phyloP scores from a whole-genome alignment of 495 filamentous ascomycete species.

The Parmelia sp. region DNA sequence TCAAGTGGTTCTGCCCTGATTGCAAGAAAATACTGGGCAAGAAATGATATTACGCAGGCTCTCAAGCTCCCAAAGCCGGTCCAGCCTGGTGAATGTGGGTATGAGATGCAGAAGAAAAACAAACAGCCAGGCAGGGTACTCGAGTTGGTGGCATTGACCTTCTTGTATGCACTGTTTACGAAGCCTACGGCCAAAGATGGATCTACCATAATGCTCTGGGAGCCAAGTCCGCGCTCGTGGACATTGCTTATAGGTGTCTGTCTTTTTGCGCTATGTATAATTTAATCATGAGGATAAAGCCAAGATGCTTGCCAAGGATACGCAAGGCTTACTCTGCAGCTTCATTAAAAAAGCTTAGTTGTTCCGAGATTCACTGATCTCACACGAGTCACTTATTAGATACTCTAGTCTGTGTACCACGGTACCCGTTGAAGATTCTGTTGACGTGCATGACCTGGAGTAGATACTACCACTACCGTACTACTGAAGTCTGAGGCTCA shows the following conservation, averaged over 20 bases:
- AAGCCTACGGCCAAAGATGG: neutral
- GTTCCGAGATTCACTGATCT: neutral
- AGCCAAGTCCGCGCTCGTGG: neutral
- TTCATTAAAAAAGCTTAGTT: too few species aligned
- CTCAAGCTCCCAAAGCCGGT: neutral
- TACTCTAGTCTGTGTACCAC: neutral
- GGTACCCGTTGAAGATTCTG: neutral
- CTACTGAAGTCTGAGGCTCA: neutral
- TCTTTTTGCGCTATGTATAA: neutral
- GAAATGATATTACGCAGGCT: constrained; percentile 10
- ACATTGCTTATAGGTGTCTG: neutral
- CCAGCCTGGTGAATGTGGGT: neutral
- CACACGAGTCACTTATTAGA: neutral
- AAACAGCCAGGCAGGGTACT: neutral
- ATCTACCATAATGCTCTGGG: neutral
- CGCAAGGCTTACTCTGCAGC: too few species aligned
- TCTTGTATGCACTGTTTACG: neutral
- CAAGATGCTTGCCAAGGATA: neutral
- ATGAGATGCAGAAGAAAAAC: too few species aligned
- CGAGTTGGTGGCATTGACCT: neutral
- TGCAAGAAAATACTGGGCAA: constrained; percentile 57
- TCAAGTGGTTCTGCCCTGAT: constrained; percentile 93
- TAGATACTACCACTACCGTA: too few species aligned
- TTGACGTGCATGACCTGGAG: neutral
- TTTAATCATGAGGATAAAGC: neutral